Evolutionary conservation across 2,329 filamentous ascomycete genomes (phyloP), one percentile per base, ranked within the genome.

Genomic region (Ophiocordyceps camponoti-leonardi): DNA sequence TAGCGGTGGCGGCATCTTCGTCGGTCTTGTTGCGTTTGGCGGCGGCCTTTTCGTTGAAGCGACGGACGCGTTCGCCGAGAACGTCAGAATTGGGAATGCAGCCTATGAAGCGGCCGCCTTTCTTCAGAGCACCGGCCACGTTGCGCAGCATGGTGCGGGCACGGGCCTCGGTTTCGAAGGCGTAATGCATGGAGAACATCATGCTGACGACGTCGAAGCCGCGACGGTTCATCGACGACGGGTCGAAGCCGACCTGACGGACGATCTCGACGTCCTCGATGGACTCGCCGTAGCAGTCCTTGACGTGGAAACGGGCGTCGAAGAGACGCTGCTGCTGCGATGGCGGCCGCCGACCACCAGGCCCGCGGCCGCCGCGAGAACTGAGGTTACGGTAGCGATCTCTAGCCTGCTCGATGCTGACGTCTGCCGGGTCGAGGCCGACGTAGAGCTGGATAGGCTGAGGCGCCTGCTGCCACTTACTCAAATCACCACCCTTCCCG

Each of bases 131-230:
- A 1, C 87, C 84, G 0, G 92, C 82, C 3, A 98, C 90, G 57
- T 98, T 98, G 56, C 80, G 77, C 46, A 98, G 72, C 92, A 98
- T 96, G 50, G 78, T 84, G 41, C 86, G 78, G 2, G 90, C 86
- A 62, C 94, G 93, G 43, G 78, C 76, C 61, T 98, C 90, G 45
- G 72, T 86, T 67, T 96, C 92, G 54, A 96, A 98, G 6, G 92
- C 88, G 61, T 98, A 98, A 66, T 98, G 92, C 79, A 98, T 92
- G 56, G 87, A 93, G 63, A 98, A 98, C 92, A 98, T 98, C 77
- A 94, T 94, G 58, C 83, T 87, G 50, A 98, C 90, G 40, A 96
- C 84, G 59, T 98, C 92, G 55, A 96, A 98, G 4, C 90, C 88
- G 46, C 82, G 82, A 45, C 77, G 77, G 49, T 79, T 62, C 78